Evolutionary conservation across 2,329 filamentous ascomycete species (phyloP), one percentile per base, ranked within the genome.

Genomic region (Plenodomus lindquistii): DNA sequence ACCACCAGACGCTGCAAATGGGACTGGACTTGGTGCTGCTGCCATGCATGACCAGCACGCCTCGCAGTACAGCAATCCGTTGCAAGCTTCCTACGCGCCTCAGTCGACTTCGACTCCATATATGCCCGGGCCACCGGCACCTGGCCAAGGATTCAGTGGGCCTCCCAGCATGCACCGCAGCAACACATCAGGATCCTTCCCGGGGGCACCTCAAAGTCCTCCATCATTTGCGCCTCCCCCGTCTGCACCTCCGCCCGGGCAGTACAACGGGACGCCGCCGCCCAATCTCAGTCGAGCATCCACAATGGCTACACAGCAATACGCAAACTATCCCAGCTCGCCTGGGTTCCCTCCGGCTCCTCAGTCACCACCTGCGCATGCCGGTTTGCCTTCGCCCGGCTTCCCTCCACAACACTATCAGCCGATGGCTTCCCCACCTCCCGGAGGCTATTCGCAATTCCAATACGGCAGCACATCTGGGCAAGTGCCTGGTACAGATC

Each of bases 1-100:
- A 3, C 87, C 86, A 3, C 82, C 85, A 27, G 88, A 91, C 60
- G 83, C 79, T 34, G 81, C 78, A 11, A 74, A 65, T 46, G 78
- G 77, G 3, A 78, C 74, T 16, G 77, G 77, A 1, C 65, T 79
- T 15, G 61, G 60, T 13, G 59, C 66, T 13, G 73, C 71, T 10
- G 70, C 71, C 19, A 60, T 63, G 15, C 70, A 77, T 43, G 75
- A 77, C 27, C 66, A 73, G 11, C 63, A 68, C 34, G 57, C 57
- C 8, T 54, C 59, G 13, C 65, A 63, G 37, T 71, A 70, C 41
- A 51, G 53, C 42, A 67, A 64, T 22, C 68, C 67, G 7, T 46
- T 70, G 20, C 69, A 72, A 47, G 42, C 55, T 2, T 65, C 69
- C 0, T 73, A 70, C 46, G 58, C 62, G 9, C 69, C 70, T 9